Conservation (phyloP, 495 filamentous ascomycete genomes). For the Penicillium silybi region DNA sequence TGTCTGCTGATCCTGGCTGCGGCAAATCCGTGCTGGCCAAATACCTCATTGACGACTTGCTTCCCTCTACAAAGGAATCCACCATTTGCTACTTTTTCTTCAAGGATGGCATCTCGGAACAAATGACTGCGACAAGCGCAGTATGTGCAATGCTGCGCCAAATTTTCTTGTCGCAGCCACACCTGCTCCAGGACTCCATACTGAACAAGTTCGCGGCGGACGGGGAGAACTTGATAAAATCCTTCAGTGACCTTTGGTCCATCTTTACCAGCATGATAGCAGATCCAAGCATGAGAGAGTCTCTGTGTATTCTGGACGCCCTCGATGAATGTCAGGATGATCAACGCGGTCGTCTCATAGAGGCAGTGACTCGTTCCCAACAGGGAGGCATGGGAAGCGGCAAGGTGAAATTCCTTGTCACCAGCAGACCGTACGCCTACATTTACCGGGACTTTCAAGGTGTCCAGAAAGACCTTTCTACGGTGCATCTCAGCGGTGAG, state of each 20-base stretch:
- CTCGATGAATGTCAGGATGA: background rate
- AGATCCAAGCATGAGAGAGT: background rate
- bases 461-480: background rate
- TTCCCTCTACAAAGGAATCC: background rate
- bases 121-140: constrained; percentile 35
- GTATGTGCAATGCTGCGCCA: constrained; percentile 47
- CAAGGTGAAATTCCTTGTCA: background rate
- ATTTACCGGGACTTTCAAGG: background rate
- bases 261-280: background rate
- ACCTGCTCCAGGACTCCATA: constrained; percentile 13
- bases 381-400: too few relatives aligned
- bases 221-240: too few relatives aligned
- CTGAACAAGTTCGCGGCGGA: too few relatives aligned
- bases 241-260: background rate
- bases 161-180: constrained; percentile 34
- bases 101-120: constrained; percentile 48
- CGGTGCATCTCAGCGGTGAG: background rate
- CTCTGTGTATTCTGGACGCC: background rate
- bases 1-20: constrained; percentile 8
- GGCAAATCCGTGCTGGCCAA: constrained; percentile 6
- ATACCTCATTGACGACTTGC: background rate
- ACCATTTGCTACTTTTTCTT: constrained; percentile 55
- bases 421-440: background rate
- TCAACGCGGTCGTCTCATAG: background rate
- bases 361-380: background rate